phyloP scores from a whole-genome alignment of 352 stramenopile species.

The Phytophthora cajani region DNA sequence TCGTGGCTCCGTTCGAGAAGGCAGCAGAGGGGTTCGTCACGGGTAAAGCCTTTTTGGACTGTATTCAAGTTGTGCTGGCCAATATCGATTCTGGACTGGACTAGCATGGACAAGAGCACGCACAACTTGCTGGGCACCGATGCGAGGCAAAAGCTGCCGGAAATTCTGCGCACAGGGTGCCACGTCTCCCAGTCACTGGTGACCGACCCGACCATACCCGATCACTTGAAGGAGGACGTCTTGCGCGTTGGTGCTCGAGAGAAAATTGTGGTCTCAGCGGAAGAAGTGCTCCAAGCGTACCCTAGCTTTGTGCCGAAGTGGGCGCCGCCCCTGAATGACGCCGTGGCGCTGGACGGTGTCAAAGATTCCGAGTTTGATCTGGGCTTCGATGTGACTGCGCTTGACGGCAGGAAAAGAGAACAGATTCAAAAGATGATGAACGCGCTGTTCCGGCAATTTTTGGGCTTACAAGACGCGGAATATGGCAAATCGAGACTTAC shows the following conservation, averaged over 20 bases:
- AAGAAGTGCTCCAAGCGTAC: not conserved
- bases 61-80: not conserved
- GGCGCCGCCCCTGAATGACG: not conserved
- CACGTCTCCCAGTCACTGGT: not conserved
- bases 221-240: not conserved
- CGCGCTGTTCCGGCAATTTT: not conserved
- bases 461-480: conserved; percentile 3
- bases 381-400: not conserved
- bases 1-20: not conserved
- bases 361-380: not conserved
- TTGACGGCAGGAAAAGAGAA: not conserved
- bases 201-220: not conserved
- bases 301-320: not conserved
- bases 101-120: not conserved
- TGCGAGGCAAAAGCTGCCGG: not conserved
- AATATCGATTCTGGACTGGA: not conserved
- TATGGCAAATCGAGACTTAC: conserved; percentile 12
- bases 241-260: not conserved
- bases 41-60: not conserved
- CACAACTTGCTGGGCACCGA: not conserved
- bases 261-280: not conserved
- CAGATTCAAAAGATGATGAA: not conserved
- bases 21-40: not conserved
- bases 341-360: not conserved
- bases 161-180: not conserved